Evolutionary conservation across 1,284 basidiomycete species (phyloP), one percentile per base, ranked within the genome.

Genomic region (Naganishia liquefaciens): DNA sequence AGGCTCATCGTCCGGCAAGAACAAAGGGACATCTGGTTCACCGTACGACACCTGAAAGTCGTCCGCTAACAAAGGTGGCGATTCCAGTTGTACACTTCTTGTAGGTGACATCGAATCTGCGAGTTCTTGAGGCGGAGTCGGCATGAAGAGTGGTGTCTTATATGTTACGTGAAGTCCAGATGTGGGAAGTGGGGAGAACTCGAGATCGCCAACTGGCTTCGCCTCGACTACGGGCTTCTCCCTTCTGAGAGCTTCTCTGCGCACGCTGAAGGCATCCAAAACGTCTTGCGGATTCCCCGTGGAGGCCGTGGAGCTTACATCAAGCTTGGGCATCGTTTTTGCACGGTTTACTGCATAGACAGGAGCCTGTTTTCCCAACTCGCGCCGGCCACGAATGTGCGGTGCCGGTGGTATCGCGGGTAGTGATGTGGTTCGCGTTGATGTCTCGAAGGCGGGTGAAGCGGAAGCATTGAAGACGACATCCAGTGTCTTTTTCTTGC

Each of bases 1-100:
- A 37, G 15, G 23, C n/a, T 21, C 47, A 47, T 65, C 52, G 19
- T 53, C 50, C 17, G 64, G 57, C 51, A 60, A 15, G 19, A 54
- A 65, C 33, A 60, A 40, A 11, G 50, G 60, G 37, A 23, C 49
- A 28, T 44, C 39, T 9, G 50, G 19, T 19, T 21, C 44, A 10
- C 39, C 4, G 27, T 52, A 10, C 17, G 51, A 27, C n/a, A 44
- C 5, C 21, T 62, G 50, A 19, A 53, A 44, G 19, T 62, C 50
- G 19, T 62, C 60, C 5, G 27, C 60, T 15, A 62, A 19, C 28
- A 44, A 6, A 52, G 51, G 60, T 28, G 60, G 60, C 11, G 50
- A 62, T 52, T 42, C 49, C 3, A 52, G 0, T 15, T 60, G 46
- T 10, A 40, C 21, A 25, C 50, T 47, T 5, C n/a, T 47, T 23